Percentiles rank a stretch among this genome's conserved stretches.
Conservation (phyloP, 345 rosid genomes). For the Citrus reticulata region DNA sequence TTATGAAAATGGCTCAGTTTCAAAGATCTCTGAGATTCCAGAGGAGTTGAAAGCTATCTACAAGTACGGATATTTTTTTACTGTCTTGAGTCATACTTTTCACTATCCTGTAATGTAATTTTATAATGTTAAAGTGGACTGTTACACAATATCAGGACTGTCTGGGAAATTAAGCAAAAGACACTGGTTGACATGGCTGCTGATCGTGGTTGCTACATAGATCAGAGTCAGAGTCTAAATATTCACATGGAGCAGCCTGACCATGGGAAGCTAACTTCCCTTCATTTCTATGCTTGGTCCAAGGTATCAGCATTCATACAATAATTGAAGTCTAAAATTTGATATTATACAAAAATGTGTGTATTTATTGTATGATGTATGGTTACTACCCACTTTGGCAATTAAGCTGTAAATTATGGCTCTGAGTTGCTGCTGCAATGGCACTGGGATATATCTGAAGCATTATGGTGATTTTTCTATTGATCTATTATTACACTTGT, state of each 20-base stretch:
- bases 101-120: neutral
- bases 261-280: slow-evolving; percentile 67
- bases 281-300: slow-evolving; percentile 80
- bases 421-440: neutral
- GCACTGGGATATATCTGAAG: neutral
- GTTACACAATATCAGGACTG: slow-evolving; percentile 50
- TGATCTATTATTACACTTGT: neutral
- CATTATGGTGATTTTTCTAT: neutral
- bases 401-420: neutral
- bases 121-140: neutral
- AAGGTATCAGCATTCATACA: slow-evolving; percentile 39
- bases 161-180: slow-evolving; percentile 94
- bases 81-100: neutral
- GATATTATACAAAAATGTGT: neutral
- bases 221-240: slow-evolving; percentile 91
- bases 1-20: slow-evolving; percentile 64
- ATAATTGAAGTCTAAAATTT: neutral
- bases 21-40: slow-evolving; percentile 60
- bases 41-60: slow-evolving; percentile 60
- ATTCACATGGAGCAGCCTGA: slow-evolving; percentile 83
- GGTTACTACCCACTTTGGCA: neutral
- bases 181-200: slow-evolving; percentile 81
- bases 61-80: slow-evolving; percentile 38
- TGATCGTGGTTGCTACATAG: slow-evolving; percentile 84
- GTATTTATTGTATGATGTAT: neutral